phyloP scores from a whole-genome alignment of 179 eudicot species.

The Camellia oleifera region DNA sequence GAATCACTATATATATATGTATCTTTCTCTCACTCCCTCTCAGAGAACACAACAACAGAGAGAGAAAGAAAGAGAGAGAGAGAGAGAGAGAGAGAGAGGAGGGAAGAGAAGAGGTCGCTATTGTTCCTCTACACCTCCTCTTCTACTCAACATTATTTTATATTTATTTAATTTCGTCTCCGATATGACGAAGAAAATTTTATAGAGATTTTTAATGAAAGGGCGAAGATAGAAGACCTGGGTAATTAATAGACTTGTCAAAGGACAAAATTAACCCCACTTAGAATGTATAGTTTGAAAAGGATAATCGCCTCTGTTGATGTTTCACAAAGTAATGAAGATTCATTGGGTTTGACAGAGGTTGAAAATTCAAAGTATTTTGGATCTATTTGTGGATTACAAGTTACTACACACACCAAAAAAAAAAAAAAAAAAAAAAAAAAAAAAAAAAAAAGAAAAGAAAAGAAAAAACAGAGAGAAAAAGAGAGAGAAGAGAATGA shows the following conservation, averaged over 20 bases:
- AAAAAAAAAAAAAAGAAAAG: no score
- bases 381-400: background rate
- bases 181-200: conserved; percentile 27
- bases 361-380: background rate
- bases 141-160: conserved; percentile 38
- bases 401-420: background rate
- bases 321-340: background rate
- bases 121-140: conserved; percentile 51
- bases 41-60: conserved; percentile 4
- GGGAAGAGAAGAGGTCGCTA: conserved; percentile 46
- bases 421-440: no score
- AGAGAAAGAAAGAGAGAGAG: conserved; percentile 15
- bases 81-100: conserved; percentile 18
- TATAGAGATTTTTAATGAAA: background rate
- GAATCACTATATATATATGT: background rate
- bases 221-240: conserved; percentile 4
- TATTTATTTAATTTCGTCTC: conserved; percentile 15
- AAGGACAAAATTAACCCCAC: conserved; percentile 2
- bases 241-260: background rate
- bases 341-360: background rate
- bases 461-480: no score
- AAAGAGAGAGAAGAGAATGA: no score
- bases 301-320: background rate
- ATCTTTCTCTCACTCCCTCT: conserved; percentile 6
- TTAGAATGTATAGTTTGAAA: background rate